phyloP scores from a whole-genome alignment of 331 rosid genomes.

The Acacia concinna region DNA sequence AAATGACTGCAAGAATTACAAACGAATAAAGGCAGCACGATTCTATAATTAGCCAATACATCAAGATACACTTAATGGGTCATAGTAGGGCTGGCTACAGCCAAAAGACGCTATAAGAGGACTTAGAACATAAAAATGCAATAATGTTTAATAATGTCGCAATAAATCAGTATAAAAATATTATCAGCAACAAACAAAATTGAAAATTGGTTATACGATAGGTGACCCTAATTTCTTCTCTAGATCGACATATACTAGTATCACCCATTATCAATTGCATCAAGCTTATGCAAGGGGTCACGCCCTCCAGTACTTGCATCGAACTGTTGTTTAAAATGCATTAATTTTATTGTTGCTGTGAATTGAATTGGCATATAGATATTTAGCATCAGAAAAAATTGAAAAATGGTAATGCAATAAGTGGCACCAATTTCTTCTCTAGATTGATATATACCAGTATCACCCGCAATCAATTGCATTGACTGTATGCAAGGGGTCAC shows the following conservation, averaged over 20 bases:
- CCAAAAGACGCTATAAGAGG: slow-evolving; percentile 4
- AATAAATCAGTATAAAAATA: not conserved
- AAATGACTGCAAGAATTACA: not conserved
- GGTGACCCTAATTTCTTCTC: slow-evolving; percentile 21
- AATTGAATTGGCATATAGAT: not conserved
- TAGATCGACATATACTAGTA: slow-evolving; percentile 63
- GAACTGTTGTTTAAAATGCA: slow-evolving; percentile 66
- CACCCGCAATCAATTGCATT: slow-evolving; percentile 91
- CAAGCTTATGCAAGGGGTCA: slow-evolving; percentile 92
- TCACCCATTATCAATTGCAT: slow-evolving; percentile 91
- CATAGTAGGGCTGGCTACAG: not conserved
- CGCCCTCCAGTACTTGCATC: slow-evolving; percentile 98
- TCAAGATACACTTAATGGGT: not conserved
- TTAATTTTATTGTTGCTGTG: no score
- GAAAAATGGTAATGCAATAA: slow-evolving; percentile 8
- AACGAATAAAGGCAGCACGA: not conserved
- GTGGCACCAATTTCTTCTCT: slow-evolving; percentile 24
- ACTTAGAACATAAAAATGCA: not conserved
- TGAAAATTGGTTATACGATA: slow-evolving; percentile 10
- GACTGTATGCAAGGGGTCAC: slow-evolving; percentile 98
- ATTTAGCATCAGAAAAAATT: not conserved
- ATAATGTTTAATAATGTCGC: not conserved
- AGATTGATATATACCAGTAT: slow-evolving; percentile 73
- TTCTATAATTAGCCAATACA: not conserved
- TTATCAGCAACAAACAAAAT: not conserved